Evolutionary conservation across 805 yeast species (phyloP), one percentile per base, ranked within the genome.

Genomic region (Ogataea trehaloabstinens): DNA sequence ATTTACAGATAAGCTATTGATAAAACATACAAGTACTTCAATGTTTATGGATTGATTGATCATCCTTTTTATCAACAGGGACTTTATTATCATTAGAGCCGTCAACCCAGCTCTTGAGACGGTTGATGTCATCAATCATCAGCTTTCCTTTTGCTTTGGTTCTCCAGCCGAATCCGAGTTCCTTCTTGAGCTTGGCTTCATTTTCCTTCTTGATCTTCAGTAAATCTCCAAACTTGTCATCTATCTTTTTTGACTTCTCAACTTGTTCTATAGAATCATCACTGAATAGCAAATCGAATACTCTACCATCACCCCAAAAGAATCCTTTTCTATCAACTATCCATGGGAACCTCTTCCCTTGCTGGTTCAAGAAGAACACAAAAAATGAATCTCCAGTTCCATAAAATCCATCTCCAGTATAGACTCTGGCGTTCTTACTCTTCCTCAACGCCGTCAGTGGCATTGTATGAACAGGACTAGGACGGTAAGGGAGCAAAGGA

Each of bases 221-320:
- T 24, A 60, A 21, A 38, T 60, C 63, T 17, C 61, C 63, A 30
- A 53, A 60, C 25, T 44, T 37, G 25, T 50, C 55, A 38, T 60
- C 65, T 32, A 59, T 55, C 35, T 49, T 55, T 38, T 55, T 58
- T 10, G 60, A 45, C 34, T 73, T 76, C 58, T 85, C 91, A 3
- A 93, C 90, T 42, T 76, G 82, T 13, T 80, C 82, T n/a, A 85
- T 57, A 1, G 85, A 63, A 55, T 85, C 93, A 54, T 84, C 82
- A 17, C 95, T 93, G 51, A 87, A 83, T n/a, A 87, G 52, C 37
- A 78, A 74, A 58, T 87, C 95, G 61, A 82, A 83, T 2, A 87
- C 83, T 42, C 95, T 70, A 12, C 95, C 95, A 60, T 87, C 95
- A 24, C 93, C 90, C 95, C 95, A 87, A 65, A 85, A 87, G 70